Conservation (phyloP, 345 rosid genomes). For the Erodium maritimum region DNA sequence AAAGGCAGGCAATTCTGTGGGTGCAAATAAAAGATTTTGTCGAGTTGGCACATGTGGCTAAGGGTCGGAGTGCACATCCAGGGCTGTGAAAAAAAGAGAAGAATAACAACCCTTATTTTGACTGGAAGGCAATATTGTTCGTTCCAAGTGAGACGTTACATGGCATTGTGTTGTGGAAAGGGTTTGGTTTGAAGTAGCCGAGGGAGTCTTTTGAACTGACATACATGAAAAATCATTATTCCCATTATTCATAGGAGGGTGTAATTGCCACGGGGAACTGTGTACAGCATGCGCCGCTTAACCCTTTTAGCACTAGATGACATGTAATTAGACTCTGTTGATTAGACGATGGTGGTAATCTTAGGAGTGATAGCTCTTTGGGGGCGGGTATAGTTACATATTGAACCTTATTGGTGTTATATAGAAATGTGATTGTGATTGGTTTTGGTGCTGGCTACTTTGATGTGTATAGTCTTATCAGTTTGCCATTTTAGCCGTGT, state of each 20-base stretch:
- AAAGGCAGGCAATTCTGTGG: conserved; percentile 7
- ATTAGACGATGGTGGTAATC: no score
- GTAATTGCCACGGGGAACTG: conserved; percentile 2
- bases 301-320: conserved; percentile 43
- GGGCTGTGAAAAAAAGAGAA: conserved; percentile 36
- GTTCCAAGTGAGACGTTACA: conserved; percentile 26
- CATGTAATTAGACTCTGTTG: conserved; percentile 35
- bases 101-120: conserved; percentile 46
- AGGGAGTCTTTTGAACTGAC: conserved; percentile 2
- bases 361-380: no score
- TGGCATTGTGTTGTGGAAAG: conserved; percentile 28
- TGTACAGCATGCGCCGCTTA: conserved; percentile 22
- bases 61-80: conserved; percentile 27
- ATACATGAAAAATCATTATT: conserved; percentile 6
- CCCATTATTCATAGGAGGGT: conserved; percentile 8
- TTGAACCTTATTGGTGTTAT: no score
- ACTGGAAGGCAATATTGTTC: conserved; percentile 11
- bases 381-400: no score
- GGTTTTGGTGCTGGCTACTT: no score
- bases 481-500: no score
- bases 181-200: conserved; percentile 15
- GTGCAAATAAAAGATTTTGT: conserved; percentile 15
- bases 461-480: no score
- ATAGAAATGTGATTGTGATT: no score
- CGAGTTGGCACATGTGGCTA: conserved; percentile 1